Evolutionary conservation across 208 protist species (phyloP).

Genomic region (Leishmania braziliensis): DNA sequence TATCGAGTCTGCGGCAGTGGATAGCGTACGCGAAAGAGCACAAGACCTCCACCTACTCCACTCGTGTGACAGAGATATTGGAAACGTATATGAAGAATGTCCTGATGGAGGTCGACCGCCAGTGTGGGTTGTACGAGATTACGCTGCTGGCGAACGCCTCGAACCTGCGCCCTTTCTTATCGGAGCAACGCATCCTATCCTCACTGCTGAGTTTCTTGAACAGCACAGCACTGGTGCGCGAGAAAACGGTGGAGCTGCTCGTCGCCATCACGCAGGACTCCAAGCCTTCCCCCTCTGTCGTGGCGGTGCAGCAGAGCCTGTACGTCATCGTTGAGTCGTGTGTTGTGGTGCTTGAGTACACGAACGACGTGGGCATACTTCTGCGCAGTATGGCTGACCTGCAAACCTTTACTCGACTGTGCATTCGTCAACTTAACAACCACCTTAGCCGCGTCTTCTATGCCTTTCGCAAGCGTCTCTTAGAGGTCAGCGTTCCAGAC

Average conservation of each 20-base stretch:
- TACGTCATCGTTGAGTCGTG: slow-evolving; percentile 82
- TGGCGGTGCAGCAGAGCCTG: slow-evolving; percentile 74
- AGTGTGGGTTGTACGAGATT: slow-evolving; percentile 70
- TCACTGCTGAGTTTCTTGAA: slow-evolving; percentile 85
- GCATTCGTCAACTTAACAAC: slow-evolving; percentile 65
- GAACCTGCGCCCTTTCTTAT: slow-evolving; percentile 68
- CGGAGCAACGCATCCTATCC: slow-evolving; percentile 75
- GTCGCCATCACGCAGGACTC: slow-evolving; percentile 78
- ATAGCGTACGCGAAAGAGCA: slow-evolving; percentile 77
- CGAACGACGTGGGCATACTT: slow-evolving; percentile 67
- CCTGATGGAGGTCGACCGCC: slow-evolving; percentile 79
- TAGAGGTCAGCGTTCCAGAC: slow-evolving; percentile 63
- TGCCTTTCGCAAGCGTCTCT: slow-evolving; percentile 69
- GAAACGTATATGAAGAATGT: slow-evolving; percentile 86
- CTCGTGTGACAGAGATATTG: slow-evolving; percentile 82
- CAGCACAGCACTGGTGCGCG: slow-evolving; percentile 64
- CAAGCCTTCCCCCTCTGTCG: slow-evolving; percentile 49
- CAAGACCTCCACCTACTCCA: slow-evolving; percentile 84
- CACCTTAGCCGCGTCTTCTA: slow-evolving; percentile 87
- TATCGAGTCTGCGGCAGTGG: slow-evolving; percentile 69
- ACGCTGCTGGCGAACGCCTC: slow-evolving; percentile 65
- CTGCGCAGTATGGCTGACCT: slow-evolving; percentile 84
- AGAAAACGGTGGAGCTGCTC: slow-evolving; percentile 84
- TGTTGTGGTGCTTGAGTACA: slow-evolving; percentile 87
- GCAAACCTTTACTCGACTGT: slow-evolving; percentile 80